phyloP scores from a whole-genome alignment of 768 basidiomycete species.

The Suillus luteus region DNA sequence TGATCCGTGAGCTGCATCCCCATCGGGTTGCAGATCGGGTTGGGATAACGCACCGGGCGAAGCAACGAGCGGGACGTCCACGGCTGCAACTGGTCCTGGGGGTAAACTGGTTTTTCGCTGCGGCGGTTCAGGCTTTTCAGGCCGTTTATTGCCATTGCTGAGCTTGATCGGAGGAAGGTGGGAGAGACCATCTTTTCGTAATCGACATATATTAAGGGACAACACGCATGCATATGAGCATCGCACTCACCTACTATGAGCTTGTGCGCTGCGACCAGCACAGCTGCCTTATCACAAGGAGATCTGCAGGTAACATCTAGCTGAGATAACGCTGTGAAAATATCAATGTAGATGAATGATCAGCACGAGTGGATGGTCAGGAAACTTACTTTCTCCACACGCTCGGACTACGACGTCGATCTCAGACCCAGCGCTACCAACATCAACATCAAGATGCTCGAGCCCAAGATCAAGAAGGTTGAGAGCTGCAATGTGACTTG shows the following conservation, averaged over 20 bases:
- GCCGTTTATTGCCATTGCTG: conserved; percentile 56
- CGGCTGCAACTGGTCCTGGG: neutral
- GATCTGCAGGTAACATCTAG: conserved; percentile 52
- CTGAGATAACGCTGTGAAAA: conserved; percentile 49
- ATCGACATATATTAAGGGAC: neutral
- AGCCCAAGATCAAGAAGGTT: conserved; percentile 88
- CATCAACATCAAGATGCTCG: conserved; percentile 87
- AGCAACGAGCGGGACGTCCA: conserved; percentile 4
- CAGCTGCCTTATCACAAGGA: conserved; percentile 77
- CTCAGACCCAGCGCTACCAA: conserved; percentile 49
- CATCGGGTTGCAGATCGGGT: conserved; percentile 6
- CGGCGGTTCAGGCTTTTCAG: conserved; percentile 21
- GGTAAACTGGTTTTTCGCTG: neutral
- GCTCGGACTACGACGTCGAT: conserved; percentile 65
- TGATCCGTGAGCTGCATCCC: conserved; percentile 10
- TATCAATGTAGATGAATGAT: conserved; percentile 31
- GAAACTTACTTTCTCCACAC: conserved; percentile 77
- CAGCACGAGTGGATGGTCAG: neutral
- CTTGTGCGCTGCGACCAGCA: conserved; percentile 85
- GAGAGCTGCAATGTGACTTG: conserved; percentile 86
- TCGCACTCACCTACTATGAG: conserved; percentile 74
- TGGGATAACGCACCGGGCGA: conserved; percentile 13
- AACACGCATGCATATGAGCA: neutral
- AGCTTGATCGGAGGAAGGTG: conserved; percentile 73
- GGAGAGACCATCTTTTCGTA: conserved; percentile 66